Evolutionary conservation across 371 early-diverging fungal species (phyloP).

Genomic region (Vairimorpha necatrix): DNA sequence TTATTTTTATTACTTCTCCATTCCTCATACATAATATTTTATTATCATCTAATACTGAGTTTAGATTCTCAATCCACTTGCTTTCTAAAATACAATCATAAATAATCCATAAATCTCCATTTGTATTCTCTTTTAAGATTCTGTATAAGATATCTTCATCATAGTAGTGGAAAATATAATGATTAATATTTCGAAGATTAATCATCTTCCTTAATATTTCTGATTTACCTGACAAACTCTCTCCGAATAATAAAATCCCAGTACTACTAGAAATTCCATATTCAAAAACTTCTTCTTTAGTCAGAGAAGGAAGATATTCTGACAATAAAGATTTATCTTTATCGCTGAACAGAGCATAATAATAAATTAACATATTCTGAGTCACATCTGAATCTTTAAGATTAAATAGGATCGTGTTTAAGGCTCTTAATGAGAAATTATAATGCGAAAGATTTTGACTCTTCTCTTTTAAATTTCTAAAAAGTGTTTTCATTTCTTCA

Average conservation of each 20-base stretch:
- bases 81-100: conserved; percentile 98
- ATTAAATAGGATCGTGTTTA: conserved; percentile 11
- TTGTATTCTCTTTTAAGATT: conserved; percentile 83
- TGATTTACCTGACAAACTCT: conserved; percentile 68
- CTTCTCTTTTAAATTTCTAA: conserved; percentile 68
- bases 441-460: conserved; percentile 83
- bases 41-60: conserved; percentile 71
- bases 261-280: conserved; percentile 3
- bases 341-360: conserved; percentile 3
- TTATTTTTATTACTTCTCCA: conserved; percentile 88
- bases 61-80: conserved; percentile 97
- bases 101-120: conserved; percentile 96
- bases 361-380: conserved; percentile 4
- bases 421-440: conserved; percentile 86
- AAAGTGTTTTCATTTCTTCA: conserved; percentile 66
- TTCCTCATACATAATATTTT: conserved; percentile 79
- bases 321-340: conserved; percentile 18
- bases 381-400: background rate
- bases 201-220: conserved; percentile 71
- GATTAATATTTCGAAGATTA: conserved; percentile 78
- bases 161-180: conserved; percentile 82
- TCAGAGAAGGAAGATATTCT: background rate
- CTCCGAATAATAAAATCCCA: conserved; percentile 69
- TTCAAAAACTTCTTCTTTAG: background rate
- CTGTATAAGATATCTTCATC: conserved; percentile 90